These are phyloP conservation scores for Populus hybrid DNA, from an alignment of 441 rosid species.

Conservation along the genomic window DNA sequence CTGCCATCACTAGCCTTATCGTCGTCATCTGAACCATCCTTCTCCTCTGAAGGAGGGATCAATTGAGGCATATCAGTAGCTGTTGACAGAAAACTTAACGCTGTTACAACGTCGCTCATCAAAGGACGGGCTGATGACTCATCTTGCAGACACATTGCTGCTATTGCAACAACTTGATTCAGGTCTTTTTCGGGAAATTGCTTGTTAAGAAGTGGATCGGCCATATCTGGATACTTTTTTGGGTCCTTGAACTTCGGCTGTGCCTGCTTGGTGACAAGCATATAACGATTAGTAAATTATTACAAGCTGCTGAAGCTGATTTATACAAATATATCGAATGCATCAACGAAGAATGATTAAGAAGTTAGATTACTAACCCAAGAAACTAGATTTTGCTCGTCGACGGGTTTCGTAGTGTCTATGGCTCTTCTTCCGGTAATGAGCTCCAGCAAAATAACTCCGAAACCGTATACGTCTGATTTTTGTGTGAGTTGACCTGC, in stretches of 20 bases:
- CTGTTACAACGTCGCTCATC: conserved; percentile 76
- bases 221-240: conserved; percentile 73
- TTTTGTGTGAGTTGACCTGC: conserved; percentile 53
- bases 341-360: neutral
- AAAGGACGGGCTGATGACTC: conserved; percentile 80
- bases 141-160: conserved; percentile 95
- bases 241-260: conserved; percentile 79
- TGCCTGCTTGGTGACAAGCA: conserved; percentile 47
- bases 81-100: conserved; percentile 65
- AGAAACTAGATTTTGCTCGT: conserved; percentile 84
- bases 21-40: conserved; percentile 21
- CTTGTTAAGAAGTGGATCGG: conserved; percentile 59
- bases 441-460: conserved; percentile 82
- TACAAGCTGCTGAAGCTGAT: neutral
- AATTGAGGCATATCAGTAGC: conserved; percentile 10
- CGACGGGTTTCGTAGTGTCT: conserved; percentile 66
- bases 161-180: conserved; percentile 91
- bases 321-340: neutral
- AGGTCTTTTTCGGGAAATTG: conserved; percentile 64
- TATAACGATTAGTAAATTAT: neutral
- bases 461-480: conserved; percentile 87
- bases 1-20: neutral
- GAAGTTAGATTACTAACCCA: conserved; percentile 51
- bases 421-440: conserved; percentile 76
- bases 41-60: conserved; percentile 24